Evolutionary conservation across 768 basidiomycete genomes (phyloP).

Genomic region (Cantharellus anzutake): DNA sequence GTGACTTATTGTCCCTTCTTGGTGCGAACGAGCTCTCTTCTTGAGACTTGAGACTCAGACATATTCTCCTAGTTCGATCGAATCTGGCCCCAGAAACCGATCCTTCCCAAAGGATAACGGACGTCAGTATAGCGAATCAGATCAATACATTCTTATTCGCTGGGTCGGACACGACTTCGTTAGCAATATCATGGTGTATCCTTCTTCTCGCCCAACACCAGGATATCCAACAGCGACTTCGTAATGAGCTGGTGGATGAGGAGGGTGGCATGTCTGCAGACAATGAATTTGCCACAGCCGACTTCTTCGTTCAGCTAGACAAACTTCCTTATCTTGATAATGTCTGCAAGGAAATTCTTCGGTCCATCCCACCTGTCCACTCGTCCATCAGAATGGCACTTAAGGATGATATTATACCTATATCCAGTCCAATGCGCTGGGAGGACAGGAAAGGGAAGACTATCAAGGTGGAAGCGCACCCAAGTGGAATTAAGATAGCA

Average conservation of each 20-base stretch:
- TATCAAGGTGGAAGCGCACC: slow-evolving; percentile 13
- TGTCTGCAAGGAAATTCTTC: slow-evolving; percentile 52
- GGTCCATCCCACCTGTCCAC: slow-evolving; percentile 66
- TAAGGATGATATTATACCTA: slow-evolving; percentile 7
- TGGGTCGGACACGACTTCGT: slow-evolving; percentile 73
- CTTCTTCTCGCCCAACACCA: slow-evolving; percentile 51
- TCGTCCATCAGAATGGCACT: slow-evolving; percentile 47
- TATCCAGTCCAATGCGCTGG: neutral
- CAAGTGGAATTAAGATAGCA: slow-evolving; percentile 34
- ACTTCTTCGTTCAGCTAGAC: slow-evolving; percentile 32
- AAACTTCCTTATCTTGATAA: slow-evolving; percentile 56
- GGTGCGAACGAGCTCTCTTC: slow-evolving; percentile 27
- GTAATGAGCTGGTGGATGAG: slow-evolving; percentile 30
- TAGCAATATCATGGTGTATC: slow-evolving; percentile 74
- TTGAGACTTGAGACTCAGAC: neutral
- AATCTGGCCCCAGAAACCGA: slow-evolving; percentile 46
- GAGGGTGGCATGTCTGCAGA: slow-evolving; percentile 20
- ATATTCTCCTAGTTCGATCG: slow-evolving; percentile 43
- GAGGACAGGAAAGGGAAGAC: neutral
- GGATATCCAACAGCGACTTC: slow-evolving; percentile 46
- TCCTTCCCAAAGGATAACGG: slow-evolving; percentile 52
- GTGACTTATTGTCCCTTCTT: slow-evolving; percentile 56
- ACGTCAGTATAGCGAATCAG: slow-evolving; percentile 70
- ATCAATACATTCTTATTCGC: slow-evolving; percentile 85
- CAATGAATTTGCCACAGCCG: slow-evolving; percentile 13